Base-by-base conservation (phyloP, 495 filamentous ascomycete genomes). In the Clohesyomyces aquaticus region DNA sequence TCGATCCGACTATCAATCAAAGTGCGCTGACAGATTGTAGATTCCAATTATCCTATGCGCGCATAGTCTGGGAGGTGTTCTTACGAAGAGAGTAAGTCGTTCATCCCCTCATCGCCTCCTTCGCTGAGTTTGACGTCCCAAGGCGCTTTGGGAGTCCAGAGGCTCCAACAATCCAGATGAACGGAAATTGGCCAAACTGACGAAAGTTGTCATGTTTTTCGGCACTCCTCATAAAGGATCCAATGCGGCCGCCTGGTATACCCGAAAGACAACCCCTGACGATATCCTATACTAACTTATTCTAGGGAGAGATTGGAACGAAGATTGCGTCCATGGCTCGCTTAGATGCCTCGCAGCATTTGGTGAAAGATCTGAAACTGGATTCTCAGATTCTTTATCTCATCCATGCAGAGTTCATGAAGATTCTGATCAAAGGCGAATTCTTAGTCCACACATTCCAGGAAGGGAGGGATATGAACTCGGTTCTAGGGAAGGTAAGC, bases 321-420 rank as follows among this genome's bases (percentile, higher is more conserved):
- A 16, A 61, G n/a, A 53, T 61, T 29, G 48, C 29, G 27, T 61
- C 58, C 16, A 51, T 61, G 47, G 58, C 26, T 25, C 18, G 25
- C 16, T 21, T 42, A 11, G 58, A 53, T 32, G 25, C 58, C 2
- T 10, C 28, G 0, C 47, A 53, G 48, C 48, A 61, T 53, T 19
- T 61, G 1, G 58, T 52, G 11, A 3, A 16, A 8, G 45, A 32
- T 18, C 14, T 61, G 21, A 61, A 53, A 18, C 48, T 61, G 0
- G 35, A 61, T 32, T 61, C 47, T 16, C 28, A 61, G 23, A 61
- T 61, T 25, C 21, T 61, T n/a, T 26, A 61, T 23, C 41, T 23
- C 16, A 61, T 61, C 9, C 58, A 61, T 53, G 18, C 58, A 27
- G 58, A 61, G 6, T 61, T 61, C 48, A 21, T 61, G 58, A 61